Base-by-base conservation (phyloP, 2,329 filamentous ascomycete species). In the Fusarium goolgardi region DNA sequence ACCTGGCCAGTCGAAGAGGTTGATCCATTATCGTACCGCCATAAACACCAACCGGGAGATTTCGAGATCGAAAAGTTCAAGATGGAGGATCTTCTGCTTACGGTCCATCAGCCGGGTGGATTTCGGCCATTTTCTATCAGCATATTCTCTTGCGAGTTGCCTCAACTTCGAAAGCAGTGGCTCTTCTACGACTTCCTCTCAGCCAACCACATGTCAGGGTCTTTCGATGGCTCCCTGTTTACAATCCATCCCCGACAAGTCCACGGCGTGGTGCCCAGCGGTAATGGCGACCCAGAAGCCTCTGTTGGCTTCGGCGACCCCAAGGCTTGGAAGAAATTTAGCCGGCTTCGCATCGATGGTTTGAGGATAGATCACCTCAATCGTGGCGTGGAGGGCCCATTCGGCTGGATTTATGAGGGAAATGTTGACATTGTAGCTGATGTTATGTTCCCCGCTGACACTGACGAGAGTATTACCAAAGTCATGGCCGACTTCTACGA, bases 401-500 rank as follows among this genome's bases (percentile, higher is more conserved):
- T 99, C 78, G 94, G 93, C 5, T 99, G 96, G 96, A 99, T 99
- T 54, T 92, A 96, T 70, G 93, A 98, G 79, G 96, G 96, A 34
- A 97, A 96, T 66, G 94, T 99, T 40, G 96, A 99, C 76, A 97
- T 99, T 65, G 90, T 98, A 16, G 92, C 96, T 9, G 96, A 99
- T 74, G 90, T 99, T 69, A 95, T 97, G 88, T 92, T 99, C 65
- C 96, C 96, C 1, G 88, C 89, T 32, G 96, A 98, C 55, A 88
- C 89, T 40, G 92, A 97, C 61, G 94, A 95, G 65, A 92, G 94
- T 67, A 90, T 99, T 57, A 91, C 91, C 25, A 97, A 97, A 77
- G 94, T 97, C 45, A 92, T 99, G 86, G 90, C 91, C n/a, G 94
- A 97, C 76, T 94, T 99, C 74, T 98, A 98, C 79, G 95, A 98